Conservation (phyloP, 2,329 filamentous ascomycete genomes). For the Cladosporium colombiae region DNA sequence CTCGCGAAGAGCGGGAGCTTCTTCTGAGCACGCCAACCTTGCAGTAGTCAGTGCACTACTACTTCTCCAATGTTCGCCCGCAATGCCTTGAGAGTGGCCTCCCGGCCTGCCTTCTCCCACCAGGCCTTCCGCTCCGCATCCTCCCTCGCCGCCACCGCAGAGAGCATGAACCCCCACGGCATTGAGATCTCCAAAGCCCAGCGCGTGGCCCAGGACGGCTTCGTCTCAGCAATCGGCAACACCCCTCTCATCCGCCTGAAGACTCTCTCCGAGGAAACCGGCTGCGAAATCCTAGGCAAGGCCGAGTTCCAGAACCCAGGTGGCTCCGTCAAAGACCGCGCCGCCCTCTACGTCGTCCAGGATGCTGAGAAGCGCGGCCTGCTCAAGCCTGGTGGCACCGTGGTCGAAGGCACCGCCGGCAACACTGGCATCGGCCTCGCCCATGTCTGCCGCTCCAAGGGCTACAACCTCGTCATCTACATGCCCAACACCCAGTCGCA, state of each 20-base stretch:
- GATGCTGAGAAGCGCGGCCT: conserved; percentile 89
- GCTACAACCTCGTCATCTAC: conserved; percentile 96
- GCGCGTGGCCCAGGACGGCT: conserved; percentile 69
- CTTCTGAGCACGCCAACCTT: background rate
- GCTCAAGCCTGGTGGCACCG: conserved; percentile 81
- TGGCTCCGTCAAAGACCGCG: conserved; percentile 93
- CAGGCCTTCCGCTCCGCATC: conserved; percentile 29
- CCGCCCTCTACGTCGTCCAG: conserved; percentile 88
- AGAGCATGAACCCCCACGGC: conserved; percentile 44
- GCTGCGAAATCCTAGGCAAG: conserved; percentile 92
- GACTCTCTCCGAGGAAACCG: conserved; percentile 82
- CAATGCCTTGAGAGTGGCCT: conserved; percentile 28
- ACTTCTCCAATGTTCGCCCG: conserved; percentile 29
- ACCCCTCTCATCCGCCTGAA: conserved; percentile 92
- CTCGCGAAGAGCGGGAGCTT: background rate
- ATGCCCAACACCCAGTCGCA: conserved; percentile 99
- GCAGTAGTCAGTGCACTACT: conserved; percentile 6
- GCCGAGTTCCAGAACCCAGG: conserved; percentile 99
- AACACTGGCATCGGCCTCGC: conserved; percentile 98
- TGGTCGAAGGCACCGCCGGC: conserved; percentile 94
- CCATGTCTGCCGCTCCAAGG: conserved; percentile 88
- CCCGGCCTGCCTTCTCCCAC: conserved; percentile 26
- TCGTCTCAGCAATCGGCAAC: conserved; percentile 94
- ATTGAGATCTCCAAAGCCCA: conserved; percentile 77
- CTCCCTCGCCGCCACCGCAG: conserved; percentile 28